Percentiles rank a stretch among this genome's conserved stretches.
Evolutionary conservation across 2,329 filamentous ascomycete genomes (phyloP).

Genomic region (Penicillium expansum): DNA sequence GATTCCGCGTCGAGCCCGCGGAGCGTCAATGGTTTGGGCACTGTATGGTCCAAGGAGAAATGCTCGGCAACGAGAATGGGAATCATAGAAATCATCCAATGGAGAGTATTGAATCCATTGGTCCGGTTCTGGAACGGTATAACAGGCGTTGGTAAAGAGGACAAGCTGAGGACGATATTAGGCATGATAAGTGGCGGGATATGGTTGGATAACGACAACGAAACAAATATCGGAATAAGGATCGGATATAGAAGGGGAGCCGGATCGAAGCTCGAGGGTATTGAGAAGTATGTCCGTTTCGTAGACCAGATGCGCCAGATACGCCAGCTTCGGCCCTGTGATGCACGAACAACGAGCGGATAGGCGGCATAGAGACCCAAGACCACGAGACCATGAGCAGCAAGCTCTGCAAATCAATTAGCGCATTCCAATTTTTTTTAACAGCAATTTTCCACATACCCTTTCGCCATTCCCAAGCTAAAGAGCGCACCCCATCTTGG

Average conservation of each 20-base stretch:
- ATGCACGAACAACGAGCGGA: constrained; percentile 54
- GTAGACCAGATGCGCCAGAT: constrained; percentile 26
- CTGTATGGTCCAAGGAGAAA: constrained; percentile 34
- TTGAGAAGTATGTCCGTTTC: constrained; percentile 50
- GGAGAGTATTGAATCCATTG: constrained; percentile 62
- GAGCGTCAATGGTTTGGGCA: constrained; percentile 32
- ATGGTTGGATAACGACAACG: constrained; percentile 67
- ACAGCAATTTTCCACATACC: constrained; percentile 27
- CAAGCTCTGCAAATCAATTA: constrained; percentile 33
- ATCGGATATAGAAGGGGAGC: constrained; percentile 87
- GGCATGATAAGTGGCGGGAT: constrained; percentile 64
- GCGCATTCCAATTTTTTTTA: not conserved
- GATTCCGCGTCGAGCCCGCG: constrained; percentile 54
- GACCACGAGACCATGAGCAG: constrained; percentile 32
- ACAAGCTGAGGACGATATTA: constrained; percentile 77
- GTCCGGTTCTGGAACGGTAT: constrained; percentile 62
- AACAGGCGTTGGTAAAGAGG: constrained; percentile 69
- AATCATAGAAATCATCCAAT: constrained; percentile 74
- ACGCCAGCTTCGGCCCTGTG: constrained; percentile 27
- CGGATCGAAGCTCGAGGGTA: constrained; percentile 82
- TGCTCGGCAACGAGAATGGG: constrained; percentile 60
- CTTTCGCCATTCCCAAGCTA: constrained; percentile 40
- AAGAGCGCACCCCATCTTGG: constrained; percentile 29
- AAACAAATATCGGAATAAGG: constrained; percentile 70
- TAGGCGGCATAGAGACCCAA: constrained; percentile 47